These are phyloP conservation scores for Hymenoscyphus infarciens DNA, from an alignment of 2,329 filamentous ascomycete species.

Conservation along the genomic window DNA sequence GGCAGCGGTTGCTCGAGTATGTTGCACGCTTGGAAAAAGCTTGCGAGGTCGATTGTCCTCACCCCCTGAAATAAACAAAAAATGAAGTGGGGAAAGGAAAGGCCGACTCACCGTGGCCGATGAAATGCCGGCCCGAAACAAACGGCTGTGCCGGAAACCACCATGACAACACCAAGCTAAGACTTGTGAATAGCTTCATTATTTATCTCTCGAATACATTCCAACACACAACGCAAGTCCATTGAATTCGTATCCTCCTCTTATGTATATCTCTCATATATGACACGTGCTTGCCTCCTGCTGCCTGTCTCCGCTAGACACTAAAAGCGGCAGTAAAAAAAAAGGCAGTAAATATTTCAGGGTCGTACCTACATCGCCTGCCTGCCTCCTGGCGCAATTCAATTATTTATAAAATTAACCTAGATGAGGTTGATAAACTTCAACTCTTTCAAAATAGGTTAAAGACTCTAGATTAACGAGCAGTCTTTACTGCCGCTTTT, in stretches of 20 bases:
- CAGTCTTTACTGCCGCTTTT: too few species aligned
- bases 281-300: background rate
- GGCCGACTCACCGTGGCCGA: background rate
- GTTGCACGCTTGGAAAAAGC: background rate
- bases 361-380: too few species aligned
- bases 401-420: too few species aligned
- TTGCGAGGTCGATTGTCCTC: conserved; percentile 1
- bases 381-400: too few species aligned
- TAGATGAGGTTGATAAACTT: too few species aligned
- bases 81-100: background rate
- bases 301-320: too few species aligned
- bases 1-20: background rate
- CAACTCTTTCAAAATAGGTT: too few species aligned
- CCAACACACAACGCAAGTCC: background rate
- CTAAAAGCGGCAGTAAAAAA: too few species aligned
- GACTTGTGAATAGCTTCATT: background rate
- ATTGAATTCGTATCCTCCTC: background rate
- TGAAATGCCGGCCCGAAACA: background rate
- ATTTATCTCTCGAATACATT: background rate
- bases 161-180: background rate
- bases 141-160: background rate
- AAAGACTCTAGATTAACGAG: too few species aligned
- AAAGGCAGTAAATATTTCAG: too few species aligned
- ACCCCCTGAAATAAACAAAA: background rate
- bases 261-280: too few species aligned